Conservation (phyloP, 257 asterid species). For the Forsythia viridissima region DNA sequence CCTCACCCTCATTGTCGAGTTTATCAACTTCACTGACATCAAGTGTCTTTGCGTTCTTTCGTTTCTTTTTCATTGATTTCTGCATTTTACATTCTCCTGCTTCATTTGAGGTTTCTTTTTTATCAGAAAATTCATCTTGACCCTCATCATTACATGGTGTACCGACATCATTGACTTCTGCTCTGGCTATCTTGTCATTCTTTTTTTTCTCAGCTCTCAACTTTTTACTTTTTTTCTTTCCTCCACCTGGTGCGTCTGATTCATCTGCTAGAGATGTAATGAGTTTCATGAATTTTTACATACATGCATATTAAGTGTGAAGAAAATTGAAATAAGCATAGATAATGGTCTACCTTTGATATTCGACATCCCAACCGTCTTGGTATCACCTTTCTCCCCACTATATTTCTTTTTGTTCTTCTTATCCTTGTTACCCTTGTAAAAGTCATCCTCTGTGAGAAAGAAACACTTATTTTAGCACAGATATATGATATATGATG, state of each 20-base stretch:
- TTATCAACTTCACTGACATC: constrained; percentile 16
- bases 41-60: constrained; percentile 31
- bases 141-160: constrained; percentile 15
- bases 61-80: constrained; percentile 44
- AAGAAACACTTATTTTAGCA: neutral
- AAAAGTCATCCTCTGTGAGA: constrained; percentile 17
- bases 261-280: constrained; percentile 34
- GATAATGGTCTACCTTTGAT: constrained; percentile 28
- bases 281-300: neutral
- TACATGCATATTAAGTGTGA: neutral
- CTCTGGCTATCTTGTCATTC: constrained; percentile 14
- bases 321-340: neutral
- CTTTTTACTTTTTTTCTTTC: constrained; percentile 33
- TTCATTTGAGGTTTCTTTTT: constrained; percentile 24
- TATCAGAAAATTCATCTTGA: constrained; percentile 28
- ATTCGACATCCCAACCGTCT: constrained; percentile 16
- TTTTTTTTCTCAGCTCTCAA: constrained; percentile 42
- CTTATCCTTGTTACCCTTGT: constrained; percentile 22
- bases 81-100: constrained; percentile 27
- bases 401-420: constrained; percentile 29
- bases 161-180: constrained; percentile 6
- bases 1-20: constrained; percentile 18
- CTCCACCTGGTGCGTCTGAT: constrained; percentile 24
- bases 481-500: neutral
- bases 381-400: constrained; percentile 18